Evolutionary conservation across 768 basidiomycete species (phyloP).

Genomic region (Lactifluus volemus): DNA sequence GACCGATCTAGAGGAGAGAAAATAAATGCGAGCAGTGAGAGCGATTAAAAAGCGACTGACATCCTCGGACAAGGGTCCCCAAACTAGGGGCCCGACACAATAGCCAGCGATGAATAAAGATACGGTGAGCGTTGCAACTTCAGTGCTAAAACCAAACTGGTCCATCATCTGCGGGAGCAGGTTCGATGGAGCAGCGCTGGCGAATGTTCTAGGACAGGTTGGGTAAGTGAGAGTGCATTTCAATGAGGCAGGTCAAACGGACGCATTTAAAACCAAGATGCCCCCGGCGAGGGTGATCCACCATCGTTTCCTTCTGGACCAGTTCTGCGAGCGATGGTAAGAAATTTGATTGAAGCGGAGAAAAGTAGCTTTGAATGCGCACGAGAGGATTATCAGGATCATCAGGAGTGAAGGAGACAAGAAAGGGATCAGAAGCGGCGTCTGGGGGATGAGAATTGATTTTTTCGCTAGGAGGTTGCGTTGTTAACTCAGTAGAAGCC

Average conservation of each 20-base stretch:
- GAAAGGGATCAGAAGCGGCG: slow-evolving; percentile 13
- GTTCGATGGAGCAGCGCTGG: slow-evolving; percentile 50
- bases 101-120: slow-evolving; percentile 65
- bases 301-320: slow-evolving; percentile 39
- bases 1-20: slow-evolving; percentile 29
- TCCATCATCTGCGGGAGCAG: slow-evolving; percentile 36
- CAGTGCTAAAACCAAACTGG: slow-evolving; percentile 41
- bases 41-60: slow-evolving; percentile 17
- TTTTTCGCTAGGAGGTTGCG: neutral
- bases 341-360: neutral
- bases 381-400: slow-evolving; percentile 15
- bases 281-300: slow-evolving; percentile 43
- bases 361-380: slow-evolving; percentile 3
- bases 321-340: slow-evolving; percentile 34
- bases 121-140: slow-evolving; percentile 45
- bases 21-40: neutral
- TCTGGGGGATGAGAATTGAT: neutral
- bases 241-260: slow-evolving; percentile 20
- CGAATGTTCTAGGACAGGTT: slow-evolving; percentile 41
- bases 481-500: slow-evolving; percentile 3
- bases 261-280: slow-evolving; percentile 49
- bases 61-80: slow-evolving; percentile 28
- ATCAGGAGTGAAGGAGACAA: slow-evolving; percentile 12
- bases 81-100: slow-evolving; percentile 31
- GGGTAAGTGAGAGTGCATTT: neutral